Evolutionary conservation across 2,329 filamentous ascomycete species (phyloP), one percentile per base, ranked within the genome.

Genomic region (Venturia nashicola): DNA sequence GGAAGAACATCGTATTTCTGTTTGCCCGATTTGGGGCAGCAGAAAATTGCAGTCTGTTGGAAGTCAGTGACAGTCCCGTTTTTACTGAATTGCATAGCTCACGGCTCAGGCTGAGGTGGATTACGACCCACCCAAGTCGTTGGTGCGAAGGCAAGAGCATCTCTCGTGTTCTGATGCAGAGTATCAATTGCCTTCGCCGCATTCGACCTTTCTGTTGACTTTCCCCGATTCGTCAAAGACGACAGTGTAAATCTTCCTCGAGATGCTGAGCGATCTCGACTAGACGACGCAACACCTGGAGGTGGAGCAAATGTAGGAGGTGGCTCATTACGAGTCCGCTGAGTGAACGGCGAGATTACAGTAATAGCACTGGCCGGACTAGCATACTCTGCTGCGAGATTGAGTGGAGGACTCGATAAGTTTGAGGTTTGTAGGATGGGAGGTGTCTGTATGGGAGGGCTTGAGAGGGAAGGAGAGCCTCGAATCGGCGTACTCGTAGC

Each of bases 241-340:
- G 75, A 75, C 16, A 77, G 67, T 46, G 72, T 72, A 61, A 77
- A 77, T 54, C 75, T 73, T 34, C 40, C 23, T 59, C 75, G 72
- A 20, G 76, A 77, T 6, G 68, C 68, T 7, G 75, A 76, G 36
- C 75, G 69, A 62, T 74, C 72, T 27, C 73, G 70, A 3, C 68
- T 69, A 32, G 51, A 34, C 5, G 51, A 57, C 14, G 51, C 51
- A 43, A 67, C 65, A 23, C 70, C 68, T 23, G 75, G 71, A 14
- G 75, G 76, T 12, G 76, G 75, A 16, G 75, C 75, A 62, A 76
- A 77, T 18, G 72, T 71, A 2, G 70, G 71, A 23, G 61, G 46
- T 32, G 51, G 62, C 40, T 64, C 62, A 61, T 64, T 36, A 46
- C 54, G 51, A 27, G 48, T 59, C 18, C 55, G 62, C 23, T 40